A percentile compares a stretch with the other conserved stretches of the same genome.
Conservation (phyloP, 768 basidiomycete species). For the Clathrus columnatus region DNA sequence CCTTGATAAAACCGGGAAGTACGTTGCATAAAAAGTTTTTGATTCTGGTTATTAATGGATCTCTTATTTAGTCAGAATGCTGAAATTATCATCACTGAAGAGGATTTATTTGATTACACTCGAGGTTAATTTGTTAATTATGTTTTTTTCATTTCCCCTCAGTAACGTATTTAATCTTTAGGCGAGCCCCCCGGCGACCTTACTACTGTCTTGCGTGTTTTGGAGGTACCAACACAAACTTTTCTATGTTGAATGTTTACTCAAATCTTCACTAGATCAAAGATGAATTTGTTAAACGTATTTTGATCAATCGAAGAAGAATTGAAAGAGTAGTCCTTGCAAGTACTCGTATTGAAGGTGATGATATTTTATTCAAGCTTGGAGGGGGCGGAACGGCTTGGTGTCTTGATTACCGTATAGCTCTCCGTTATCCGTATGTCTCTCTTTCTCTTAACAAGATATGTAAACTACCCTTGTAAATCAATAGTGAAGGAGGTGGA, state of each 20-base stretch:
- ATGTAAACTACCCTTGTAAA: background rate
- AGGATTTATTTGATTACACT: conserved; percentile 75
- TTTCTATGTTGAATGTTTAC: background rate
- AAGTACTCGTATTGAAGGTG: conserved; percentile 51
- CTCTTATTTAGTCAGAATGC: conserved; percentile 31
- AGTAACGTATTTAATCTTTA: background rate
- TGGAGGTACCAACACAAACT: conserved; percentile 72
- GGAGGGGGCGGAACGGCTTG: conserved; percentile 48
- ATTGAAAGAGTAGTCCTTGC: conserved; percentile 74
- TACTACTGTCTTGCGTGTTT: conserved; percentile 70
- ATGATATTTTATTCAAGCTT: conserved; percentile 37
- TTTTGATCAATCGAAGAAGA: conserved; percentile 63
- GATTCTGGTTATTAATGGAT: background rate
- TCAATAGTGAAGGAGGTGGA: conserved; percentile 58
- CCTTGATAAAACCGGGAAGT: conserved; percentile 56
- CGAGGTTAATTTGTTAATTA: conserved; percentile 29
- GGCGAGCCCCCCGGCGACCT: conserved; percentile 51
- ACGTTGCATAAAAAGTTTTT: conserved; percentile 24
- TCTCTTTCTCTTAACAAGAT: background rate
- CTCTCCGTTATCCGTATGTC: conserved; percentile 57
- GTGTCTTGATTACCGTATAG: conserved; percentile 53
- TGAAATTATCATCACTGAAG: conserved; percentile 54
- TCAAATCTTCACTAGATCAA: conserved; percentile 43
- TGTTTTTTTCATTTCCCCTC: background rate
- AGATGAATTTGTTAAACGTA: conserved; percentile 64